These are phyloP conservation scores for Phytophthora pini DNA, from an alignment of 352 stramenopile species.

Conservation along the genomic window DNA sequence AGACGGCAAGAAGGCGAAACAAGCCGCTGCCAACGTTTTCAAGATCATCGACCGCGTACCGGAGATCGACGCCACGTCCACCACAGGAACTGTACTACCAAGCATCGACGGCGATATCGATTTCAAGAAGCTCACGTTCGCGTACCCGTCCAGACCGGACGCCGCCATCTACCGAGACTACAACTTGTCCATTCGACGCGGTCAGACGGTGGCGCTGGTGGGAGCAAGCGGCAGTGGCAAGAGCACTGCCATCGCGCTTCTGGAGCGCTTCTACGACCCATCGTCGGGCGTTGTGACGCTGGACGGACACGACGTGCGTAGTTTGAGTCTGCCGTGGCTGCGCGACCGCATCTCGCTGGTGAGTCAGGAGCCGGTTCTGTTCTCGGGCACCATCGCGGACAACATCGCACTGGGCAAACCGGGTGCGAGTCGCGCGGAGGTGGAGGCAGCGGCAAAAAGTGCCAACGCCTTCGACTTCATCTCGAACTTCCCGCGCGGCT, in stretches of 20 bases:
- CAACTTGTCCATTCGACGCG: conserved; percentile 64
- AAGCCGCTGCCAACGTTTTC: conserved; percentile 76
- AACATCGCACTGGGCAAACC: conserved; percentile 29
- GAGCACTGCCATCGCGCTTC: conserved; percentile 79
- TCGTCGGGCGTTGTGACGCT: conserved; percentile 62
- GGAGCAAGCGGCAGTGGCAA: conserved; percentile 89
- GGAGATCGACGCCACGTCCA: conserved; percentile 41
- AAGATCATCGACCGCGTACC: conserved; percentile 77
- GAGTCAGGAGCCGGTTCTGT: conserved; percentile 29
- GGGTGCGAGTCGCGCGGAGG: conserved; percentile 21
- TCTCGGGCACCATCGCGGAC: conserved; percentile 22
- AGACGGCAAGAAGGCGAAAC: conserved; percentile 59
- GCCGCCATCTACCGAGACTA: conserved; percentile 80
- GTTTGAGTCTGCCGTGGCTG: conserved; percentile 62
- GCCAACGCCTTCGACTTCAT: conserved; percentile 86
- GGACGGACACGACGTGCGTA: conserved; percentile 70
- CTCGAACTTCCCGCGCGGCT: conserved; percentile 93
- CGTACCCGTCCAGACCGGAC: conserved; percentile 88
- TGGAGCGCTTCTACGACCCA: conserved; percentile 36
- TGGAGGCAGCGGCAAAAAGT: conserved; percentile 81
- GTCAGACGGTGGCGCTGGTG: conserved; percentile 88
- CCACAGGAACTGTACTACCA: conserved; percentile 18
- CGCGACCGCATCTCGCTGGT: conserved; percentile 29
- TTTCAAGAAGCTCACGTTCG: conserved; percentile 90
- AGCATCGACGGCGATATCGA: conserved; percentile 62